These are phyloP conservation scores for Blastobotrys americana DNA, from an alignment of 805 yeast genomes.

Conservation along the genomic window DNA sequence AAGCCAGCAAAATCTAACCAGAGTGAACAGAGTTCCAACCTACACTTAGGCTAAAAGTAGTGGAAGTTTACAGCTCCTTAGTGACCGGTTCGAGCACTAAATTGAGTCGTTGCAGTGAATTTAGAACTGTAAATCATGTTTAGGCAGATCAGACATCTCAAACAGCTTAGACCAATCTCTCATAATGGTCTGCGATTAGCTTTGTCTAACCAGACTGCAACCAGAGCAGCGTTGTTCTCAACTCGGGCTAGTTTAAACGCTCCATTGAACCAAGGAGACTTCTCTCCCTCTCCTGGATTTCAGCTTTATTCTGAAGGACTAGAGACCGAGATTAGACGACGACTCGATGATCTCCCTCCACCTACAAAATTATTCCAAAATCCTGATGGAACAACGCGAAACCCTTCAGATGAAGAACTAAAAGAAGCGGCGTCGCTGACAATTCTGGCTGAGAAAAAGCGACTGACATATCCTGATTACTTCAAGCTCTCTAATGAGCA, in stretches of 20 bases:
- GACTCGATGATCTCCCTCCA: constrained; percentile 56
- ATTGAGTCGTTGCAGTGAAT: too few species aligned
- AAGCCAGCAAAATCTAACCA: background rate
- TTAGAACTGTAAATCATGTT: too few species aligned
- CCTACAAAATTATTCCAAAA: constrained; percentile 62
- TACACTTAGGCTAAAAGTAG: too few species aligned
- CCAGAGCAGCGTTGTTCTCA: background rate
- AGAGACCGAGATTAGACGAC: constrained; percentile 45
- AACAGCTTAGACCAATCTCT: background rate
- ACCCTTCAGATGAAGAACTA: constrained; percentile 59
- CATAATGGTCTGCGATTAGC: background rate
- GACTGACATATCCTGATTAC: constrained; percentile 43
- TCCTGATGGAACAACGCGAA: constrained; percentile 67
- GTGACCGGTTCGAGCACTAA: too few species aligned
- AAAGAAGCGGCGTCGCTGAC: constrained; percentile 67
- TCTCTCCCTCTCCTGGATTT: constrained; percentile 19
- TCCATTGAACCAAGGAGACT: constrained; percentile 16
- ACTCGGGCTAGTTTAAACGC: constrained; percentile 6
- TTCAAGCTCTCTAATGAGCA: constrained; percentile 46
- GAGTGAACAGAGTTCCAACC: too few species aligned
- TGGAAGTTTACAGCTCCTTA: too few species aligned
- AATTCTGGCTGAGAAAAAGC: constrained; percentile 48
- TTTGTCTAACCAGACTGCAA: background rate
- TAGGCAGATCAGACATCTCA: too few species aligned
- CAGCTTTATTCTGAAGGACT: constrained; percentile 16